Base-by-base conservation (phyloP, 2,329 filamentous ascomycete species). In the Fusarium nelsonii region DNA sequence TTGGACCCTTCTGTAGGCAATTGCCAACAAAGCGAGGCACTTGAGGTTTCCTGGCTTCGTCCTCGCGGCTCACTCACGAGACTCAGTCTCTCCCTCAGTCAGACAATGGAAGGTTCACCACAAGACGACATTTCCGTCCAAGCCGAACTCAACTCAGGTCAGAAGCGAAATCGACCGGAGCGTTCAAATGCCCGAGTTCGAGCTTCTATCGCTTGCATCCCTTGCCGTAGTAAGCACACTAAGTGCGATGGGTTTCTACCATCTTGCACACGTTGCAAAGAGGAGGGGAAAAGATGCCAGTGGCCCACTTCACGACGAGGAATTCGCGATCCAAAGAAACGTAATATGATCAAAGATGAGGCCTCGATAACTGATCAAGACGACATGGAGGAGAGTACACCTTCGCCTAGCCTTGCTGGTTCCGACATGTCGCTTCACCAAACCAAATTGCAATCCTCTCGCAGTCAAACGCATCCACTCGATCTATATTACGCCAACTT, bases 401-500 rank as follows among this genome's bases (percentile, higher is more conserved):
- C 69, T 6, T 63, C 69, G 12, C 59, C 63, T n/a, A 51, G 43
- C 34, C 52, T 68, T 33, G 3, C 58, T 11, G n/a, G 30, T 9
- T 44, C 57, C 28, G 23, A 40, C 6, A 48, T 58, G 14, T 44
- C 54, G 8, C n/a, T 57, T 8, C 54, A 48, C 23, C 33, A 45
- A 10, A 50, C 37, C 28, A 55, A 41, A 26, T 16, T 37, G 16
- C 51, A 66, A 14, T 40, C 69, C 23, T 20, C 50, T 51, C 54
- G 3, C 18, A 45, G 14, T 18, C 15, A 44, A 28, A 61, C 45
- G 26, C 53, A 56, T 45, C 26, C 55, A 20, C 57, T 73, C 23
- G 61, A 72, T 45, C 65, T 71, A 32, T 74, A 74, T 49, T 74
- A 74, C 52, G 8, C 40, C 30, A 65, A 71, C 33, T 74, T 74